Percentiles rank a stretch among this genome's conserved stretches.
These are phyloP conservation scores for Penicillium cinerascens DNA, from an alignment of 495 filamentous ascomycete species.

Conservation along the genomic window DNA sequence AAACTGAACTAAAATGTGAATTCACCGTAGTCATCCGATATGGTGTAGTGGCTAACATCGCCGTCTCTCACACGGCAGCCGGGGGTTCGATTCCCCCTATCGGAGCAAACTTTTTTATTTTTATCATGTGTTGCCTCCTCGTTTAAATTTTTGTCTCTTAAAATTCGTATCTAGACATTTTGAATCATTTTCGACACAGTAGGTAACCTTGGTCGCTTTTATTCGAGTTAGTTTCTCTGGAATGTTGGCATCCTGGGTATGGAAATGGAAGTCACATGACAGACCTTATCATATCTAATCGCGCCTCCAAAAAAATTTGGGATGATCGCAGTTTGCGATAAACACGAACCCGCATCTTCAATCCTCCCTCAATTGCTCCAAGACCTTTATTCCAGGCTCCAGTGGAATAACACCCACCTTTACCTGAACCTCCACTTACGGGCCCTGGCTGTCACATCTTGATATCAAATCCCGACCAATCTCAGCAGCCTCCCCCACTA, in stretches of 20 bases:
- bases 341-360: conserved; percentile 1
- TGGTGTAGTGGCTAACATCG: conserved; percentile 43
- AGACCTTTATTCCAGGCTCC: background rate
- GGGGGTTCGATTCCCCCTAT: conserved; percentile 39
- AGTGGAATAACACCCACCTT: background rate
- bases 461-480: background rate
- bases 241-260: no score
- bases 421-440: background rate
- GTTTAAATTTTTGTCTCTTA: no score
- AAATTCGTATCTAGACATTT: no score
- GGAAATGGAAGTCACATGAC: conserved; percentile 14
- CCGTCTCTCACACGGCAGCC: conserved; percentile 40
- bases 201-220: no score
- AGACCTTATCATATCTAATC: conserved; percentile 21
- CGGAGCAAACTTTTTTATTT: conserved; percentile 15
- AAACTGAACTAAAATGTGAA: no score
- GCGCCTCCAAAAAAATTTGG: background rate
- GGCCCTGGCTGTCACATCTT: background rate
- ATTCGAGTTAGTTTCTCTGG: no score
- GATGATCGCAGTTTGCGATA: background rate
- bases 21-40: no score
- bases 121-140: background rate
- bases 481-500: background rate
- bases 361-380: background rate
- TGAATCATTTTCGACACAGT: no score